Percentiles rank a stretch among this genome's conserved stretches.
These are phyloP conservation scores for Lactarius tabidus DNA, from an alignment of 768 basidiomycete genomes.

Conservation along the genomic window DNA sequence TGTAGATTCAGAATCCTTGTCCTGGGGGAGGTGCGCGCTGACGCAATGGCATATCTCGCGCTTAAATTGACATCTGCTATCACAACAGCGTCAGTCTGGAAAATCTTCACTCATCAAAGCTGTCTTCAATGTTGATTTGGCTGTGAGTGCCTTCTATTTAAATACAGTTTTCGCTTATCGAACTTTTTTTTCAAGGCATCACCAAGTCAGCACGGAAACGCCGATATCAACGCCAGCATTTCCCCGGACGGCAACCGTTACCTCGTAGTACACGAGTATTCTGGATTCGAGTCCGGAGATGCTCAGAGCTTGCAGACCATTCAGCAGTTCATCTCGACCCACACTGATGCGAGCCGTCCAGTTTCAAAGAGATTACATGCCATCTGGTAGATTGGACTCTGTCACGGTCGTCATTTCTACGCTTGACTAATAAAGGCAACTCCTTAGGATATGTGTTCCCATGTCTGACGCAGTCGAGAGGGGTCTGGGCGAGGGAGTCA, in stretches of 20 bases:
- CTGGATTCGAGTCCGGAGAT: background rate
- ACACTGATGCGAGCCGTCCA: background rate
- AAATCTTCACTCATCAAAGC: conserved; percentile 13
- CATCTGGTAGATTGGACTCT: conserved; percentile 4
- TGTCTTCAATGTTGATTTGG: conserved; percentile 6
- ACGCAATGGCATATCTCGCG: no score
- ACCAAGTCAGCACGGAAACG: background rate
- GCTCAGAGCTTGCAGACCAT: background rate
- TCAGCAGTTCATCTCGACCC: background rate
- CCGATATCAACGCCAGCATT: background rate
- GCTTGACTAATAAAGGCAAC: background rate
- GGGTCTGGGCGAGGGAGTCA: background rate
- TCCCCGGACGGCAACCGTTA: background rate
- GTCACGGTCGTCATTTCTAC: background rate
- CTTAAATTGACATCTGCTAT: background rate
- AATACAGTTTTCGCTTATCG: no score
- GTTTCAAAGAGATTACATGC: conserved; percentile 10
- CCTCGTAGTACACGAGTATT: background rate
- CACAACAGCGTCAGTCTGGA: conserved; percentile 3
- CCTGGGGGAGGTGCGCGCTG: conserved; percentile 8
- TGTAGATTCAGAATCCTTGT: conserved; percentile 17
- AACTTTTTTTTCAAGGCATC: no score
- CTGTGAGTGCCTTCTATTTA: conserved; percentile 1
- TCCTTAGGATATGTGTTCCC: conserved; percentile 10
- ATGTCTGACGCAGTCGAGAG: background rate